Base-by-base conservation (phyloP, 2,329 filamentous ascomycete genomes). In the Periglandula ipomoeae region DNA sequence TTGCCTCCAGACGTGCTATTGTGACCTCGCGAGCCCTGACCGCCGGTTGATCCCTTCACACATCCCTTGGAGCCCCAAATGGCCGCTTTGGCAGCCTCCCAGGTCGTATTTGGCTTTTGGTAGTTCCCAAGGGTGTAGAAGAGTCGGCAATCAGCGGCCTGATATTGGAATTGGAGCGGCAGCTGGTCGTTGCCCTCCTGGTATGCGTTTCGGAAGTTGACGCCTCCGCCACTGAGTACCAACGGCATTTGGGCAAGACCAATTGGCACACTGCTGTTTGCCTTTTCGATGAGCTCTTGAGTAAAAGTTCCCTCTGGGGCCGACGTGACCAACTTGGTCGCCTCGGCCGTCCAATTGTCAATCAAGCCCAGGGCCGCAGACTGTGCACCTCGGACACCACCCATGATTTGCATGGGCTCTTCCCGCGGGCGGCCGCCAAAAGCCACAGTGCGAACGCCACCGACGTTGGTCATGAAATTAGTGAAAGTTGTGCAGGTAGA, bases 401-500 rank as follows among this genome's bases (percentile, higher is more conserved):
- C 80, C 2, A 83, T 63, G 3, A 68, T 70, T 63, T 82, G 76
- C 65, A 81, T 83, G 2, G 74, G 71, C 3, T 58, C 58, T 3
- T 65, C 53, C 6, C 65, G 62, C 0, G 79, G 72, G 7, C 78
- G 72, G 1, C 81, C 81, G 15, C 81, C 81, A 22, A 82, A 67
- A 1, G 71, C 70, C 41, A 84, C 70, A 32, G 75, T 76, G 53
- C 74, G 75, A n/a, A 84, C 74, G 20, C 74, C 72, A 22, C 35
- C 35, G 27, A 68, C 69, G 49, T 70, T 67, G 50, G 68, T 62
- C 68, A 83, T 72, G 22, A 81, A 67, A 40, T 79, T 72, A 11
- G 69, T 67, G 59, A 83, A 79, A 37, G 79, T 65, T 26, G 78
- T 73, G 60, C 81, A 84, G 3, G 81, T 79, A 0, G 78, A 82